Evolutionary conservation across 306 rosid species (phyloP).

Genomic region (Herpetospermum pedunculosum): DNA sequence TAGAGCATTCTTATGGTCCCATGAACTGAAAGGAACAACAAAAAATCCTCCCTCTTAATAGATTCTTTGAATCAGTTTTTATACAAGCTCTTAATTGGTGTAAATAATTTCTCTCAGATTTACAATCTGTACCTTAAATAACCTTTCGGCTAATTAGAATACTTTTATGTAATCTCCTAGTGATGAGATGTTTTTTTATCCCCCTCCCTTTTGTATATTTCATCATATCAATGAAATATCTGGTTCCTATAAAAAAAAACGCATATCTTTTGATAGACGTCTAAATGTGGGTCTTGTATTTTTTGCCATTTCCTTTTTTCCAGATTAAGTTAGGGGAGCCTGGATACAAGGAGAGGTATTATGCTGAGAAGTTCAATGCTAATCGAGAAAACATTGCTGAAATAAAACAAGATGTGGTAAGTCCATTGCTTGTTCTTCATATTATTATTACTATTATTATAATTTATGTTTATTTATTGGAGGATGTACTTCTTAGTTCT

Average conservation of each 20-base stretch:
- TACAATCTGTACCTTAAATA: background rate
- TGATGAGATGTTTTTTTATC: background rate
- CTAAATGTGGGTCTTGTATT: background rate
- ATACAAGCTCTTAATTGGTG: background rate
- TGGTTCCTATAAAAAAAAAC: background rate
- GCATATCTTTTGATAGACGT: background rate
- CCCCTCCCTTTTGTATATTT: background rate
- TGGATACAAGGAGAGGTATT: conserved; percentile 92
- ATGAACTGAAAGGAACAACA: background rate
- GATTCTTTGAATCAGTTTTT: background rate
- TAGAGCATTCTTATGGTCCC: background rate
- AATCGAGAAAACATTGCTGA: conserved; percentile 47
- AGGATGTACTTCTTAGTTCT: background rate
- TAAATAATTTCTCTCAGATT: background rate
- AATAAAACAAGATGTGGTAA: conserved; percentile 46
- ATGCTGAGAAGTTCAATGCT: conserved; percentile 74
- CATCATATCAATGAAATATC: background rate
- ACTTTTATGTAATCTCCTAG: background rate
- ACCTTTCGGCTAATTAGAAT: background rate
- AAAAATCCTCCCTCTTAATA: background rate
- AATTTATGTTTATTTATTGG: background rate
- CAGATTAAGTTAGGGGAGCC: conserved; percentile 94
- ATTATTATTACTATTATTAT: background rate
- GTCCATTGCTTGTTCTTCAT: conserved; percentile 2
- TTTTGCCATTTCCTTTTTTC: conserved; percentile 3